phyloP scores from a whole-genome alignment of 305 asterid genomes.

The Fraxinus dipetala region DNA sequence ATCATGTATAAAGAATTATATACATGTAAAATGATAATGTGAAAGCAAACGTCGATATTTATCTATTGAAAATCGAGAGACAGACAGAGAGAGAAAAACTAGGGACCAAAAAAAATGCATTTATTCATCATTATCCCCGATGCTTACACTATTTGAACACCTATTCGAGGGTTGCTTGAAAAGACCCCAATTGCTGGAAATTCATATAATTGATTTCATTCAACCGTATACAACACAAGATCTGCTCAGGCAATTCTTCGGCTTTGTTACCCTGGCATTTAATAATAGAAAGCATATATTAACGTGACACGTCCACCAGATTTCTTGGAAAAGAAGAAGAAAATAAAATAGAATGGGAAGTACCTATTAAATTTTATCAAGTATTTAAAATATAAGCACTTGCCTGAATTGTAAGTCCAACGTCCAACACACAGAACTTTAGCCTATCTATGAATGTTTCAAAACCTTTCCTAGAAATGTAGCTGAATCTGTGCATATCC shows the following conservation, averaged over 20 bases:
- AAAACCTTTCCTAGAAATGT: conserved; percentile 92
- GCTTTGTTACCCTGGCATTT: conserved; percentile 74
- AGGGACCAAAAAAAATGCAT: conserved; percentile 19
- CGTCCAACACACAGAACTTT: conserved; percentile 77
- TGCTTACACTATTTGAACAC: conserved; percentile 31
- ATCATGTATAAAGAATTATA: background rate
- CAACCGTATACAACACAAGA: conserved; percentile 84
- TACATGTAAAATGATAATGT: background rate
- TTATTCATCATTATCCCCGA: conserved; percentile 32
- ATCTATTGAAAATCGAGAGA: background rate
- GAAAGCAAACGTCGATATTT: background rate
- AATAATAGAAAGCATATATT: conserved; percentile 18
- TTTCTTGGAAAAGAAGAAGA: background rate
- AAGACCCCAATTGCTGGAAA: conserved; percentile 63
- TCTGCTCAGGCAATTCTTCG: conserved; percentile 93
- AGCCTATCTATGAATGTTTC: conserved; percentile 80
- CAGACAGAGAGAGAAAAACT: background rate
- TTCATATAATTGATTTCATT: conserved; percentile 74
- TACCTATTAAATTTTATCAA: background rate
- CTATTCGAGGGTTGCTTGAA: conserved; percentile 40
- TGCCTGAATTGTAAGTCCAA: conserved; percentile 95
- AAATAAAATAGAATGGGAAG: background rate
- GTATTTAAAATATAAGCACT: conserved; percentile 27
- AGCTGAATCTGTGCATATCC: conserved; percentile 97
- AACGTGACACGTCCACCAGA: background rate